phyloP scores from a whole-genome alignment of 305 asterid genomes.

The Striga hermonthica region DNA sequence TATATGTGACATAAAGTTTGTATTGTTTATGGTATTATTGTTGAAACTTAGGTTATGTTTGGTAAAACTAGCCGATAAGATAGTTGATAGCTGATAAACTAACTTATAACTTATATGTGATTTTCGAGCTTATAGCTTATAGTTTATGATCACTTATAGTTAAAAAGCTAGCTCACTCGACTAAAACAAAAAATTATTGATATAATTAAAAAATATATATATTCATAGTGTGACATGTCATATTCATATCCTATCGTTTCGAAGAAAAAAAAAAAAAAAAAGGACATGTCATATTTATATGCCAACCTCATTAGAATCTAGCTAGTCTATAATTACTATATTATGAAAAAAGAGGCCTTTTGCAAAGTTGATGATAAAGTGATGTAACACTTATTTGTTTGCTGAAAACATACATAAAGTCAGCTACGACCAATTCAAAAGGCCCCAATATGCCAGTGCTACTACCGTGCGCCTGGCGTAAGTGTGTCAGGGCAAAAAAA shows the following conservation, averaged over 20 bases:
- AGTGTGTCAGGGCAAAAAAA: too few species aligned
- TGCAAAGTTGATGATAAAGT: slow-evolving; percentile 23
- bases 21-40: slow-evolving; percentile 20
- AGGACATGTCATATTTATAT: too few species aligned
- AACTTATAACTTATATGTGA: too few species aligned
- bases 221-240: too few species aligned
- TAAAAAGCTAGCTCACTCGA: too few species aligned
- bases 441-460: slow-evolving; percentile 42
- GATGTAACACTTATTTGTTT: slow-evolving; percentile 20
- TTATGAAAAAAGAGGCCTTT: slow-evolving; percentile 29
- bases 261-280: too few species aligned
- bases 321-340: neutral
- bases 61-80: neutral
- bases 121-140: too few species aligned
- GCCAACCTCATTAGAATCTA: too few species aligned
- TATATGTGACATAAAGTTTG: slow-evolving; percentile 46
- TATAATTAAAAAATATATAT: too few species aligned
- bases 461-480: too few species aligned
- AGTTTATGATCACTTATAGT: too few species aligned
- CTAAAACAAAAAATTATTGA: neutral
- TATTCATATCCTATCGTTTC: too few species aligned
- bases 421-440: slow-evolving; percentile 53
- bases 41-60: slow-evolving; percentile 26
- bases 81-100: neutral
- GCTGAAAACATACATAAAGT: slow-evolving; percentile 29